phyloP scores from a whole-genome alignment of 2,329 filamentous ascomycete genomes.

The Davidsoniella neocaledoniae region DNA sequence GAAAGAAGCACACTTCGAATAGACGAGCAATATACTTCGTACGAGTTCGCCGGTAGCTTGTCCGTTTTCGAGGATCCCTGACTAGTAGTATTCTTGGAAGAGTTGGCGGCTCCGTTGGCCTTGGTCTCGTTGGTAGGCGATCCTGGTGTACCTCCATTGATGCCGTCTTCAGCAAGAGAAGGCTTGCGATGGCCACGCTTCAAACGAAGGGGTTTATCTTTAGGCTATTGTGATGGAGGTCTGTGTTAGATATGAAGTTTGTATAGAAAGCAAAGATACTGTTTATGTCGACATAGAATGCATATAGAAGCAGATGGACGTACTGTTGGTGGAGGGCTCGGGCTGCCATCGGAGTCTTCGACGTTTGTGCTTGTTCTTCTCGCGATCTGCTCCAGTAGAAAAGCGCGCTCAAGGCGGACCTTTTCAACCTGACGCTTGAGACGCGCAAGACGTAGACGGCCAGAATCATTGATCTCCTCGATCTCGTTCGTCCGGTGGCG shows the following conservation, averaged over 20 bases:
- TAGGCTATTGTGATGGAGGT: slow-evolving; percentile 36
- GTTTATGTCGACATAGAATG: background rate
- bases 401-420: slow-evolving; percentile 70
- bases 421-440: slow-evolving; percentile 80
- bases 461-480: slow-evolving; percentile 76
- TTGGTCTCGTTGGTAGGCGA: slow-evolving; percentile 28
- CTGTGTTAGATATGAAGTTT: background rate
- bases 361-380: slow-evolving; percentile 59
- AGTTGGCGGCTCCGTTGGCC: slow-evolving; percentile 25
- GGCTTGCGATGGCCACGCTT: slow-evolving; percentile 56
- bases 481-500: slow-evolving; percentile 85
- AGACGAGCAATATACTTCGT: slow-evolving; percentile 38
- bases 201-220: slow-evolving; percentile 59
- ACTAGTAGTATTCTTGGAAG: slow-evolving; percentile 17
- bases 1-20: slow-evolving; percentile 28
- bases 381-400: slow-evolving; percentile 54
- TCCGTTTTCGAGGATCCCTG: slow-evolving; percentile 17
- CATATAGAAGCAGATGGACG: slow-evolving; percentile 17
- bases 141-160: slow-evolving; percentile 20
- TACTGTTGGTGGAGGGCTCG: slow-evolving; percentile 65
- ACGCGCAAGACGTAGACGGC: slow-evolving; percentile 60
- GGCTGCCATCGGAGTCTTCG: slow-evolving; percentile 63
- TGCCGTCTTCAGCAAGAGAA: slow-evolving; percentile 28
- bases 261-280: no score
- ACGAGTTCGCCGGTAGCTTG: slow-evolving; percentile 28